Percentiles rank a stretch among this genome's conserved stretches.
phyloP scores from a whole-genome alignment of 2,329 filamentous ascomycete species.

The Cladosporium sp. region DNA sequence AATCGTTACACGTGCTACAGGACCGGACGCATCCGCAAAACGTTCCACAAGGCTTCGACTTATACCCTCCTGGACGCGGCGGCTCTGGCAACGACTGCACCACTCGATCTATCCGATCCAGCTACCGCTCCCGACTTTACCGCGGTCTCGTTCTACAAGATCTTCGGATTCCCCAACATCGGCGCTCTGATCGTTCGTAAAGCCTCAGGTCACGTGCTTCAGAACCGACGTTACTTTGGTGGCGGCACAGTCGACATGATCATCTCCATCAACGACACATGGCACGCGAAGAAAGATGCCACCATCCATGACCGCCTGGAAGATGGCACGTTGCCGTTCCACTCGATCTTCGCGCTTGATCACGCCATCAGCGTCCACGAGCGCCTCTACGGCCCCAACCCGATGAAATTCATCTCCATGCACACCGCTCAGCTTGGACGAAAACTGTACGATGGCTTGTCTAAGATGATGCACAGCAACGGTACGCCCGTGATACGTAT shows the following conservation, averaged over 20 bases:
- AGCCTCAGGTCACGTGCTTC: slow-evolving; percentile 53
- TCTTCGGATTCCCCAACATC: slow-evolving; percentile 62
- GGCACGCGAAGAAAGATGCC: slow-evolving; percentile 52
- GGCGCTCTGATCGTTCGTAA: slow-evolving; percentile 57
- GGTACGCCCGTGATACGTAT: slow-evolving; percentile 50
- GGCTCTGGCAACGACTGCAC: slow-evolving; percentile 59
- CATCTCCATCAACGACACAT: slow-evolving; percentile 48
- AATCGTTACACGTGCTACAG: slow-evolving; percentile 21
- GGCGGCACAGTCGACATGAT: slow-evolving; percentile 64
- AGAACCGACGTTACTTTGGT: slow-evolving; percentile 59
- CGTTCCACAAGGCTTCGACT: slow-evolving; percentile 30
- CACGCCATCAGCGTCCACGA: slow-evolving; percentile 56
- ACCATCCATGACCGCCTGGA: slow-evolving; percentile 59
- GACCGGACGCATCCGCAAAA: slow-evolving; percentile 31
- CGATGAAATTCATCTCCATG: slow-evolving; percentile 55
- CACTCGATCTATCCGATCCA: slow-evolving; percentile 52
- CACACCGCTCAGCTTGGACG: slow-evolving; percentile 54
- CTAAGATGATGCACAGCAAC: slow-evolving; percentile 50
- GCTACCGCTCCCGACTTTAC: slow-evolving; percentile 57
- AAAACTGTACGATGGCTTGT: slow-evolving; percentile 48
- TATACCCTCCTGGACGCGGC: slow-evolving; percentile 60
- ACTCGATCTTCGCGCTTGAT: slow-evolving; percentile 59
- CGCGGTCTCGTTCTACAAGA: slow-evolving; percentile 61
- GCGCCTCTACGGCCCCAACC: slow-evolving; percentile 53
- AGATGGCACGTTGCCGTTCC: slow-evolving; percentile 64